Evolutionary conservation across 768 basidiomycete genomes (phyloP).

Genomic region (Trichaptum fuscoviolaceum): DNA sequence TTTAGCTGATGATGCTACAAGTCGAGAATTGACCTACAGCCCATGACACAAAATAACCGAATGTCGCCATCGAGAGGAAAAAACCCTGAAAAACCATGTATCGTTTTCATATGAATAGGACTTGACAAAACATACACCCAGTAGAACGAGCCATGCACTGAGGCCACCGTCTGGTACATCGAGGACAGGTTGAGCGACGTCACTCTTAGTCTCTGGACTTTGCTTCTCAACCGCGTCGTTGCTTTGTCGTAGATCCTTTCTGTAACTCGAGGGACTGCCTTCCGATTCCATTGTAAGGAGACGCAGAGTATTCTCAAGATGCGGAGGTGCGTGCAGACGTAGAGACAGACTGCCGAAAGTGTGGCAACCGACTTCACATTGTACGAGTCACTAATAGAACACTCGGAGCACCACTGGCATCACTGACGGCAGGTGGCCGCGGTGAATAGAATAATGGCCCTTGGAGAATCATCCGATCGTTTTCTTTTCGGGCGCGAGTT

Average conservation of each 20-base stretch:
- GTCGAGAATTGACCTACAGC: slow-evolving; percentile 10
- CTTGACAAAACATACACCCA: slow-evolving; percentile 27
- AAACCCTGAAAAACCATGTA: neutral
- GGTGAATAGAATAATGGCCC: no score
- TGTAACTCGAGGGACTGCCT: neutral
- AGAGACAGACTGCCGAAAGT: no score
- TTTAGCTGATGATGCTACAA: neutral
- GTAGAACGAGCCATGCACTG: slow-evolving; percentile 37
- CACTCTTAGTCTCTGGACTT: neutral
- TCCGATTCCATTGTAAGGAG: neutral
- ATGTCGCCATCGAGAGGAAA: neutral
- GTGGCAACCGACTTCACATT: no score
- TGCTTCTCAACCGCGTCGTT: neutral
- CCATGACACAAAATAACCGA: neutral
- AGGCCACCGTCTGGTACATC: slow-evolving; percentile 41
- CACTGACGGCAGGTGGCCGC: no score
- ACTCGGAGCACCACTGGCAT: no score
- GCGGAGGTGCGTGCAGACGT: no score
- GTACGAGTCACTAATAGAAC: no score
- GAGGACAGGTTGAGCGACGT: neutral
- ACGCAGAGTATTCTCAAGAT: neutral
- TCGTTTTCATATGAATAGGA: neutral
- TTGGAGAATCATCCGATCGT: no score
- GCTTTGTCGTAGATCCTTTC: neutral
- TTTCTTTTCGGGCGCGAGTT: no score